phyloP scores from a whole-genome alignment of 169 alveolate genomes.

The Eimeria maxima region DNA sequence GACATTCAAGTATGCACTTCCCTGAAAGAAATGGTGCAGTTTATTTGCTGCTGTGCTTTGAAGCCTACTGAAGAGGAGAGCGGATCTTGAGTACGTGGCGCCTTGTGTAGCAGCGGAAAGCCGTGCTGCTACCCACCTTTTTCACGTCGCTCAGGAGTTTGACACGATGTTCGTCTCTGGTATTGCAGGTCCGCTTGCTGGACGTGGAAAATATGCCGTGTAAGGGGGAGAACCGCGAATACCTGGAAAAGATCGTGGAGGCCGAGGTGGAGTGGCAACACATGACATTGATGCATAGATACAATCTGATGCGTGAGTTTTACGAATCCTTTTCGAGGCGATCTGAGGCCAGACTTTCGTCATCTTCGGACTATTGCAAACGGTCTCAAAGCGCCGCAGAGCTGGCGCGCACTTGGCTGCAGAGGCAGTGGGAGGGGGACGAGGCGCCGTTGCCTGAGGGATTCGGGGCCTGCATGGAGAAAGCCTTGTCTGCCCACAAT shows the following conservation, averaged over 20 bases:
- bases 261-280: constrained; percentile 84
- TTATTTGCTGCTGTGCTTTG: not conserved
- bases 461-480: not conserved
- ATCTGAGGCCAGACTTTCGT: not conserved
- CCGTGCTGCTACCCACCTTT: not conserved
- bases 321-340: constrained; percentile 25
- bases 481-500: not conserved
- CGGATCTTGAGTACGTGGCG: not conserved
- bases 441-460: constrained; percentile 46
- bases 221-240: constrained; percentile 72
- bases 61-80: not conserved
- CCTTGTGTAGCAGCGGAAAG: not conserved
- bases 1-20: constrained; percentile 80
- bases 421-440: constrained; percentile 32
- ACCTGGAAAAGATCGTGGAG: constrained; percentile 83
- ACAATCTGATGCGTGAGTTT: constrained; percentile 73
- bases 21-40: not conserved
- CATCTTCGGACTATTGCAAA: not conserved
- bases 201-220: constrained; percentile 35
- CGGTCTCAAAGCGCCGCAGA: constrained; percentile 5
- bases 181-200: constrained; percentile 57
- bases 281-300: constrained; percentile 83
- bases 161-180: not conserved
- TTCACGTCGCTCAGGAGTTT: not conserved
- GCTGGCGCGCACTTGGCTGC: constrained; percentile 46